Base-by-base conservation (phyloP, 768 basidiomycete species). In the Lactarius hengduanensis region DNA sequence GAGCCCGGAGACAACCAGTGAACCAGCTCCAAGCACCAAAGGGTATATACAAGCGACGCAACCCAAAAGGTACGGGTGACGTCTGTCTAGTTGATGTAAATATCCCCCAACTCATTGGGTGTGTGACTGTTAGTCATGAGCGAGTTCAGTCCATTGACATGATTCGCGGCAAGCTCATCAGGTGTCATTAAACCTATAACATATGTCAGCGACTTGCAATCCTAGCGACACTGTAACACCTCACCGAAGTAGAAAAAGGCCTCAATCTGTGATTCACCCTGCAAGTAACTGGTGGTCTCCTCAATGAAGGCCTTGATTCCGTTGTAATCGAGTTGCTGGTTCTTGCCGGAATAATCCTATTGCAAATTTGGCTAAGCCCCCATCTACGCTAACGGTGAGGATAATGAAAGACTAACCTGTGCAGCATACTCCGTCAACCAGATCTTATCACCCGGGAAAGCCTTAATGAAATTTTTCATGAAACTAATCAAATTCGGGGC, bases 361-460 rank as follows among this genome's bases (percentile, higher is more conserved):
- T 47, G 60, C 38, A 45, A 55, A 34, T 22, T 45, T 71, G 18
- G 57, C 64, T 53, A 9, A 28, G 9, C 3, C 5, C 15, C 26
- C 30, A 34, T 34, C 30, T 20, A 10, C 4, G 15, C 16, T 11
- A 22, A 53, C 16, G 11, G 4, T 43, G 26, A 20, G 2, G 3
- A 4, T 55, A 43, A 26, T 55, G 43, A 30, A 22, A 38, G 59
- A 28, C 69, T 1, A 53, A 75, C 89, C 78, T 86, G 79, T 78
- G 85, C 87, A 67, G 90, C 91, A 71, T 84, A 87, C 72, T 94
- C 92, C 4, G 89, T 89, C 65, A 88, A 74, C 81, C 82, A 85
- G 71, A 92, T 77, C 1, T 1, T 1, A 26, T 53, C 3, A 34
- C 76, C 75, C 63, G 72, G 71, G 71, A 84, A 87, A 2, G 76